These are phyloP conservation scores for Cyberlindnera mycetangii DNA, from an alignment of 805 yeast genomes.

Conservation along the genomic window DNA sequence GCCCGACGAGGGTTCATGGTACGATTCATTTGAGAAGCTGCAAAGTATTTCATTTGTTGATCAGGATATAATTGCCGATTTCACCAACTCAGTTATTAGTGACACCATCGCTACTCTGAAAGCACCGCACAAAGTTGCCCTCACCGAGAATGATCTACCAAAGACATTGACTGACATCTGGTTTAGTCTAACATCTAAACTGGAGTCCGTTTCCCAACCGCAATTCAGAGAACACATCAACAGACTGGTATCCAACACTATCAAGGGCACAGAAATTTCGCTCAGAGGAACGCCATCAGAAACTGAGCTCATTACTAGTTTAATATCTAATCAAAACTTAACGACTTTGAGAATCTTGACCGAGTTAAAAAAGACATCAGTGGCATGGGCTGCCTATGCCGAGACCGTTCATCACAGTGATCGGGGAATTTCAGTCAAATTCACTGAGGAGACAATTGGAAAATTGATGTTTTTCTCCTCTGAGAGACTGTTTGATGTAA, in stretches of 20 bases:
- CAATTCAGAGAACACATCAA: constrained; percentile 27
- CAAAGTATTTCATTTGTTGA: constrained; percentile 9
- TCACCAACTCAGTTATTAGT: constrained; percentile 16
- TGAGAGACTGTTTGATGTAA: constrained; percentile 33
- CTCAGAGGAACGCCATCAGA: constrained; percentile 45
- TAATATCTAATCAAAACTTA: constrained; percentile 58
- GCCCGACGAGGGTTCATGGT: constrained; percentile 18
- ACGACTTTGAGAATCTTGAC: constrained; percentile 52
- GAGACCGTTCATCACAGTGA: constrained; percentile 1
- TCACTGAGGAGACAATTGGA: constrained; percentile 30
- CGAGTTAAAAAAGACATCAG: constrained; percentile 32
- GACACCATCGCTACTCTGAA: constrained; percentile 8
- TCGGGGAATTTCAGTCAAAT: constrained; percentile 11
- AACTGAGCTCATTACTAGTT: constrained; percentile 49
- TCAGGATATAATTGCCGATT: neutral
- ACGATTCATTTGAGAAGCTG: constrained; percentile 16
- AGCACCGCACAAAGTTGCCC: constrained; percentile 4
- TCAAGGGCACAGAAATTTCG: constrained; percentile 63
- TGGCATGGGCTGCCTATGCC: constrained; percentile 6
- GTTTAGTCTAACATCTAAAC: constrained; percentile 13
- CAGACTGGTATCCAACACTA: constrained; percentile 47
- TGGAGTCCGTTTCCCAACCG: constrained; percentile 34
- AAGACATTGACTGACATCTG: constrained; percentile 9
- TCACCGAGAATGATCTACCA: constrained; percentile 10
- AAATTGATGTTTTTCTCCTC: constrained; percentile 34